Conservation (phyloP, 139 green algal species). For the Chlorella sorokiniana region DNA sequence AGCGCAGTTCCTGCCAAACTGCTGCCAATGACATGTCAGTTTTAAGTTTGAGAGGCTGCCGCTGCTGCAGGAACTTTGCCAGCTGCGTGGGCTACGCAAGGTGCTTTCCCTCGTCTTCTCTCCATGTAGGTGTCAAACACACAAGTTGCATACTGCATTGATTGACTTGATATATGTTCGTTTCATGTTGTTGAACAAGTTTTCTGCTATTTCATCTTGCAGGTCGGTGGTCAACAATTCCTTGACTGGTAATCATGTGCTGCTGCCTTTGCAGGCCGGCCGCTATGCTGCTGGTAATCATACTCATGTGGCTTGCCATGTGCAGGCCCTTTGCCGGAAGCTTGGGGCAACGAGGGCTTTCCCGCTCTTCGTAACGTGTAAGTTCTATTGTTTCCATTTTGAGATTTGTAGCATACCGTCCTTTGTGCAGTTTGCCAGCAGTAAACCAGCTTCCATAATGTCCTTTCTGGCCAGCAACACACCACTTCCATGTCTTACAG, state of each 20-base stretch:
- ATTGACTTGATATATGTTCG: too few relatives aligned
- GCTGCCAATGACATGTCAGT: too few relatives aligned
- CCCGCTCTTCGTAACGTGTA: neutral
- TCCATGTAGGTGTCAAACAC: neutral
- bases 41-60: neutral
- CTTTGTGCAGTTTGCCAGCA: neutral
- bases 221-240: too few relatives aligned
- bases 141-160: too few relatives aligned
- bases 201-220: too few relatives aligned
- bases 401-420: too few relatives aligned
- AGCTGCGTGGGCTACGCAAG: neutral
- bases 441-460: neutral
- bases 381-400: neutral
- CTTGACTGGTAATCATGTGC: too few relatives aligned
- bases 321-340: neutral
- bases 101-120: neutral
- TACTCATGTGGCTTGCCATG: neutral
- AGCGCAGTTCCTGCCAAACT: too few relatives aligned
- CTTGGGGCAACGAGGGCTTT: neutral
- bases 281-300: too few relatives aligned
- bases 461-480: neutral
- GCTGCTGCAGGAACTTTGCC: neutral
- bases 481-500: neutral
- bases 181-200: too few relatives aligned
- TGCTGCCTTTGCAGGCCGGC: too few relatives aligned